A percentile compares a stretch with the other conserved stretches of the same genome.
phyloP scores from a whole-genome alignment of 2,329 filamentous ascomycete genomes.

The Penicillium verrucosum region DNA sequence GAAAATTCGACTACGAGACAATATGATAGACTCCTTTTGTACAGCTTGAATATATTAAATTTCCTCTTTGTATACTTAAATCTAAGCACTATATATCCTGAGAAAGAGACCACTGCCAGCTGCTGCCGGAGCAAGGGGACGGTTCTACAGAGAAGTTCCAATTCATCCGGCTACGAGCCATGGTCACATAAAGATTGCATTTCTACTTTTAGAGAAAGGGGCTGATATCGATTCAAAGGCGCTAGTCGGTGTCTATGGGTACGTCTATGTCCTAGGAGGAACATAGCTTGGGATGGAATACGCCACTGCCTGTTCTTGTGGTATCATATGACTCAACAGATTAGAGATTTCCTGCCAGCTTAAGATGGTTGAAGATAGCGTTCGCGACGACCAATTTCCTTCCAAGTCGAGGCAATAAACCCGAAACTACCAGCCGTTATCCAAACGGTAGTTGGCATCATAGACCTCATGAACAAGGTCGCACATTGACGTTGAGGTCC shows the following conservation, averaged over 20 bases:
- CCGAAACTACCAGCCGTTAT: neutral
- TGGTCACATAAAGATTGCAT: neutral
- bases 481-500: constrained; percentile 37
- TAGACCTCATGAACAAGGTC: neutral
- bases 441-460: neutral
- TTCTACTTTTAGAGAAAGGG: neutral
- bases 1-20: neutral
- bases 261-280: too few relatives aligned
- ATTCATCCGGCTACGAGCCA: neutral
- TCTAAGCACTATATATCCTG: too few relatives aligned
- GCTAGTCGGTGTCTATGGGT: too few relatives aligned
- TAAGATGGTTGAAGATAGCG: too few relatives aligned
- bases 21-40: neutral
- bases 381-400: too few relatives aligned
- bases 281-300: too few relatives aligned
- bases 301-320: too few relatives aligned
- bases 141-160: neutral
- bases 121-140: neutral
- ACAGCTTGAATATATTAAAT: neutral
- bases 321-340: too few relatives aligned
- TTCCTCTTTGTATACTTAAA: neutral
- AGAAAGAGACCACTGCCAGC: neutral
- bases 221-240: too few relatives aligned
- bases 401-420: too few relatives aligned
- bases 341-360: too few relatives aligned